Base-by-base conservation (phyloP, 495 filamentous ascomycete genomes). In the Penicillium alfredii region DNA sequence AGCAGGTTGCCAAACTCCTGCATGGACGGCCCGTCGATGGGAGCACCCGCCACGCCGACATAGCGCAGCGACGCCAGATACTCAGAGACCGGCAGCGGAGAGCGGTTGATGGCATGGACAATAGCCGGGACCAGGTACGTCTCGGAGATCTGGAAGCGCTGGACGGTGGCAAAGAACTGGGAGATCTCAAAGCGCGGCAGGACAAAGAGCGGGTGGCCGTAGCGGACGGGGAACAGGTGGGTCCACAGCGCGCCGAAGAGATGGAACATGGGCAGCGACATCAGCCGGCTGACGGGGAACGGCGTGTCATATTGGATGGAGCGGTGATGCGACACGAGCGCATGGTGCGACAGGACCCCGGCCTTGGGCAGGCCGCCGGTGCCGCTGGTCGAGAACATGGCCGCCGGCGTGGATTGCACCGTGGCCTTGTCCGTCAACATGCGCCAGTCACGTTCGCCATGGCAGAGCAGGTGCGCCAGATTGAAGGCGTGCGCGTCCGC, bases 251-350 rank as follows among this genome's bases (percentile, higher is more conserved):
- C 69, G 6, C 71, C 68, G 33, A 74, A 76, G 12, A 76, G 61
- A 61, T 85, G 81, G 49, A 84, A 86, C 56, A 82, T 69, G 8
- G 81, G 81, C 4, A 82, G 63, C 8, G 72, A 74, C 42, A 82
- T 63, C 17, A 78, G 46, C 6, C 72, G 64, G 24, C 55, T 63
- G 18, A 69, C 69, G 24, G 67, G 37, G 36, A 72, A 71, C 1
- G 65, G 62, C 22, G 69, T 58, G 15, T 67, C 61, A 35, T 74
- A 70, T 9, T 69, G 53, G 10, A 74, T 63, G 3, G 63, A 51
- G 20, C 67, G 60, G 39, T 74, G 64, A 38, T 81, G 73, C 4
- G 74, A 72, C 12, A 76, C 53, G 17, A 76, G 62, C 13, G 65
- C 65, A 41, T 69, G 56, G 48, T 75, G 76, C 12, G 68, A 71